Conservation (phyloP, 495 filamentous ascomycete species). For the Ramalina peruviana region DNA sequence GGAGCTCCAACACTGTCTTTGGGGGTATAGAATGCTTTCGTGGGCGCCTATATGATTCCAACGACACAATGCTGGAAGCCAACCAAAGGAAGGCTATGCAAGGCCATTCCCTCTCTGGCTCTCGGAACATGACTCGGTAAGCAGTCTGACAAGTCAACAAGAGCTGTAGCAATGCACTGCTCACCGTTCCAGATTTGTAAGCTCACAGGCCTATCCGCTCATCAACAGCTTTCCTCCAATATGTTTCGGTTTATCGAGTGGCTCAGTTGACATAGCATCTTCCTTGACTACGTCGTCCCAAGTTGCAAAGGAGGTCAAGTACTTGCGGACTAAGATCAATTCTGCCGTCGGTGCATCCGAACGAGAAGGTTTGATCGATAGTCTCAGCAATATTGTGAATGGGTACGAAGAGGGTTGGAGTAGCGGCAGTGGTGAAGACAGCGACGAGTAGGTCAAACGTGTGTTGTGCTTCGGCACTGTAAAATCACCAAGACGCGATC, state of each 20-base stretch:
- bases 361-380: conserved; percentile 65
- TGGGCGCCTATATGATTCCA: no score
- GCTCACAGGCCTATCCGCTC: conserved; percentile 50
- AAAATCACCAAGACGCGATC: not conserved
- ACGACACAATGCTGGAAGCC: no score
- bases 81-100: no score
- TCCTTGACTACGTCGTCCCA: conserved; percentile 62
- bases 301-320: conserved; percentile 53
- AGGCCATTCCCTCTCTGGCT: no score
- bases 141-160: no score
- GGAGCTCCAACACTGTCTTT: no score
- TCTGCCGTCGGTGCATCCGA: conserved; percentile 56
- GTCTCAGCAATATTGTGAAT: conserved; percentile 73
- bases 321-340: conserved; percentile 44
- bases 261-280: conserved; percentile 41
- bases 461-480: no score
- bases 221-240: conserved; percentile 70
- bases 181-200: no score
- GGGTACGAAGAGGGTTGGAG: conserved; percentile 84
- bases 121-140: no score
- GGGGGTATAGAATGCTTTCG: no score
- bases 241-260: conserved; percentile 33
- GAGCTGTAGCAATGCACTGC: no score
- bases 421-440: conserved; percentile 68
- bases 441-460: conserved; percentile 33